Percentiles rank a stretch among this genome's conserved stretches.
Evolutionary conservation across 1,139 yeast species (phyloP).

Genomic region (Debaryomyces psychrophilus): DNA sequence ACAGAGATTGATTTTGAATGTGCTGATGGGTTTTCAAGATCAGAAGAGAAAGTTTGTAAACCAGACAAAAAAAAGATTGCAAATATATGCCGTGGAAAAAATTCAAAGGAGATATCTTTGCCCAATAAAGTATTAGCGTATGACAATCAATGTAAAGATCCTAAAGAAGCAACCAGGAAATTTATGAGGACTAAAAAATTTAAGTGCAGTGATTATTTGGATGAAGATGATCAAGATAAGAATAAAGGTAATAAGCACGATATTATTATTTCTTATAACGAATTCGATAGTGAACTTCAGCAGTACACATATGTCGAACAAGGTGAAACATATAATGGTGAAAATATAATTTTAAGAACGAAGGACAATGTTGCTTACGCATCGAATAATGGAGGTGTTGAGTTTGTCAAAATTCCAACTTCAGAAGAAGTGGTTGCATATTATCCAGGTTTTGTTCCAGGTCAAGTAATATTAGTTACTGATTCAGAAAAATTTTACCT

Average conservation of each 20-base stretch:
- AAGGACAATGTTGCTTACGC: conserved; percentile 53
- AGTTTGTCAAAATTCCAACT: conserved; percentile 53
- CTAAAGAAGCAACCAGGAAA: conserved; percentile 27
- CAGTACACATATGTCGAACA: conserved; percentile 63
- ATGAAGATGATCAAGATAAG: conserved; percentile 33
- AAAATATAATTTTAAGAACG: conserved; percentile 72
- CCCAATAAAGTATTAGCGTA: conserved; percentile 47
- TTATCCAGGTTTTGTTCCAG: conserved; percentile 63
- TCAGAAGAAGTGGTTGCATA: conserved; percentile 56
- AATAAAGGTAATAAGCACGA: conserved; percentile 23
- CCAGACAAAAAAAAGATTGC: conserved; percentile 45
- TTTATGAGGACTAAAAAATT: conserved; percentile 31
- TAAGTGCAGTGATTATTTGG: conserved; percentile 38
- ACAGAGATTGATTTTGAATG: conserved; percentile 73
- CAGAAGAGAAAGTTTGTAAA: conserved; percentile 54
- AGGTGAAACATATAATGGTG: conserved; percentile 51
- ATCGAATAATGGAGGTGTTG: conserved; percentile 78
- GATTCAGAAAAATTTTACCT: conserved; percentile 51
- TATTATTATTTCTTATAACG: conserved; percentile 24
- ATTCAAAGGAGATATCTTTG: conserved; percentile 26
- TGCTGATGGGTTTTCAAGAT: conserved; percentile 52
- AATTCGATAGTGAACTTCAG: conserved; percentile 48
- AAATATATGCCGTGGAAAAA: conserved; percentile 28
- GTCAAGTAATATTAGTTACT: conserved; percentile 65
- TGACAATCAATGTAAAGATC: conserved; percentile 53